Evolutionary conservation across 352 stramenopile genomes (phyloP), one percentile per base, ranked within the genome.

Genomic region (Achlya hypogyna): DNA sequence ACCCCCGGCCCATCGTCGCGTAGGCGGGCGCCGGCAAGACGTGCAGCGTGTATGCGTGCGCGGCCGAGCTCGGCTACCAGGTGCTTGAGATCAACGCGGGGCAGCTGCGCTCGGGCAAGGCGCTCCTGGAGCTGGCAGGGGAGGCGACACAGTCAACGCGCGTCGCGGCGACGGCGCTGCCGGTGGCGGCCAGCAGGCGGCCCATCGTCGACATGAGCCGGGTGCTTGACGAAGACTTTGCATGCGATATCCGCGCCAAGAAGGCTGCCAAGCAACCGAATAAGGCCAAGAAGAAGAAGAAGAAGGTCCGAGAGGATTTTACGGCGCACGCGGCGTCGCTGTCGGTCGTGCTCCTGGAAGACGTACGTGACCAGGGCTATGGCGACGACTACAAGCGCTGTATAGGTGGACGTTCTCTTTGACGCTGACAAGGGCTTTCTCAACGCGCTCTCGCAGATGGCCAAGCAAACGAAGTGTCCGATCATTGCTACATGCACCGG

Each of bases 21-120:
- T 16, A 42, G 35, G 83, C 82, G 6, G 82, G 83, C 27, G 71
- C 78, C 2, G 85, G 85, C 51, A 93, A 93, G 69, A 92, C 83
- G 4, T 79, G 81, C n/a, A 77, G 79, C 1, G 83, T 92, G 9
- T 91, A 89, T 49, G 85, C 83, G 0, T 93, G 85, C 25, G 83
- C 85, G 0, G 80, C 88, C 64, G 85, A 92, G 64, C 70, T 92
- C 22, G 85, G 85, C 8, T 93, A 86, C 65, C 71, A 93, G 60
- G 83, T 93, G 31, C 89, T 93, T 47, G 85, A 93, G 63, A 91
- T 93, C 69, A 91, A 93, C 53, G 85, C 85, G 0, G 81, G 80
- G 29, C 84, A 91, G 58, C 81, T 79, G 52, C 85, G 85, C 2
- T 84, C 80, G 0, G 83, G 85, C 16, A 85, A 86, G 45, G 78